These are phyloP conservation scores for Picochlorum sp. DNA, from an alignment of 139 green algal species.

Conservation along the genomic window DNA sequence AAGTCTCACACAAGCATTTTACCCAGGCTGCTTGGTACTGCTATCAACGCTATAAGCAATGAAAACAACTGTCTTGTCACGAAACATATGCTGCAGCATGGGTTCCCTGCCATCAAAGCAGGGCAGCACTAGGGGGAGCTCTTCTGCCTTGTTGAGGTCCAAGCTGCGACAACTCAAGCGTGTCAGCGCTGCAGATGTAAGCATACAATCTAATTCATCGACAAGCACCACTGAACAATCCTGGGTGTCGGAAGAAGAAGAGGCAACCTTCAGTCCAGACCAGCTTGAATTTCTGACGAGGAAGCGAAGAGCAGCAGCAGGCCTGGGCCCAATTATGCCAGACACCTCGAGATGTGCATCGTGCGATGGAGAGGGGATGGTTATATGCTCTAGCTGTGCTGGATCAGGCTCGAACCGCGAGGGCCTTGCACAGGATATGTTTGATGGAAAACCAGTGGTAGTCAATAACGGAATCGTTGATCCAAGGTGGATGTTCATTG, in stretches of 20 bases:
- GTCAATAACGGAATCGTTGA: constrained; percentile 1
- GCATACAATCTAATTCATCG: no score
- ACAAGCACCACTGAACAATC: background rate
- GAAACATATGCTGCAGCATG: no score
- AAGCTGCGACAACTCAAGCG: no score
- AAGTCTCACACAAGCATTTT: no score
- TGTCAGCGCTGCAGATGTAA: no score
- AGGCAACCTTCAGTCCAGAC: background rate
- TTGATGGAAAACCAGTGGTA: constrained; percentile 3
- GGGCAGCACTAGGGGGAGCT: no score
- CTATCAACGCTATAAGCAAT: no score
- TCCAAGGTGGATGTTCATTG: background rate
- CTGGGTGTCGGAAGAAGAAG: constrained; percentile 5
- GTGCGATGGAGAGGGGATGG: constrained; percentile 6
- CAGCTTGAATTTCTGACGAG: constrained; percentile 24
- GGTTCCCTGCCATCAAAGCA: no score
- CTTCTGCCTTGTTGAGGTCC: no score
- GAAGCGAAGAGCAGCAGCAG: constrained; percentile 15
- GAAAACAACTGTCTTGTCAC: no score
- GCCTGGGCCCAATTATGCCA: constrained; percentile 19
- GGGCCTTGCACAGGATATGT: constrained; percentile 9
- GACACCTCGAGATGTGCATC: background rate
- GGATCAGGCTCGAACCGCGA: constrained; percentile 15
- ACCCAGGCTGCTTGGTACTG: no score
- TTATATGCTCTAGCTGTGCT: constrained; percentile 8